phyloP scores from a whole-genome alignment of 306 rosid species.

The Lathyrus tuberosus region DNA sequence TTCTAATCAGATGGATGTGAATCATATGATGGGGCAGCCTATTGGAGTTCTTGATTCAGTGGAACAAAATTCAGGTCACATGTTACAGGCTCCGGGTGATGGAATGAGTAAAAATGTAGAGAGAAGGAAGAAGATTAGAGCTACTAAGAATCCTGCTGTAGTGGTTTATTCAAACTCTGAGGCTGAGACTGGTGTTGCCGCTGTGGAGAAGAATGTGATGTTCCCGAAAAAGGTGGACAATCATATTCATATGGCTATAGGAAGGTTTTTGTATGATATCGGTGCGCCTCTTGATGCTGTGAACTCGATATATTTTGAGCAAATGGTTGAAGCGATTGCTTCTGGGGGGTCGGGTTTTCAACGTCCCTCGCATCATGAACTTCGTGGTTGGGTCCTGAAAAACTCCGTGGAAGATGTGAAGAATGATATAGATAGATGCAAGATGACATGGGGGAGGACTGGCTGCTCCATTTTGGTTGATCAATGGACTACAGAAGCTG shows the following conservation, averaged over 20 bases:
- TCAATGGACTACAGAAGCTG: slow-evolving; percentile 60
- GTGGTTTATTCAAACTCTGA: slow-evolving; percentile 45
- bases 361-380: slow-evolving; percentile 68
- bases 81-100: slow-evolving; percentile 51
- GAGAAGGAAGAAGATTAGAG: slow-evolving; percentile 73
- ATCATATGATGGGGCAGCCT: slow-evolving; percentile 42
- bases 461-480: slow-evolving; percentile 89
- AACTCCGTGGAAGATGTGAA: slow-evolving; percentile 75
- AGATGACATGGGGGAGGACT: slow-evolving; percentile 70
- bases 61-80: slow-evolving; percentile 47
- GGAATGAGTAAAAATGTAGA: slow-evolving; percentile 48
- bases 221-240: slow-evolving; percentile 47
- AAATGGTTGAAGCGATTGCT: slow-evolving; percentile 83
- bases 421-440: slow-evolving; percentile 60
- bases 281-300: slow-evolving; percentile 86
- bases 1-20: slow-evolving; percentile 52
- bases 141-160: slow-evolving; percentile 42
- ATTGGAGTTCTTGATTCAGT: slow-evolving; percentile 44
- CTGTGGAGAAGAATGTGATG: slow-evolving; percentile 41
- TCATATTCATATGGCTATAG: slow-evolving; percentile 74
- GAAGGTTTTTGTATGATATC: slow-evolving; percentile 80
- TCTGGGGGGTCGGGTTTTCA: slow-evolving; percentile 53
- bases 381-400: slow-evolving; percentile 84
- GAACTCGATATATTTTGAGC: slow-evolving; percentile 74
- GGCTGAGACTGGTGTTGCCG: slow-evolving; percentile 44